These are phyloP conservation scores for Aspergillus thermomutatus DNA, from an alignment of 2,329 filamentous ascomycete genomes.

Conservation along the genomic window DNA sequence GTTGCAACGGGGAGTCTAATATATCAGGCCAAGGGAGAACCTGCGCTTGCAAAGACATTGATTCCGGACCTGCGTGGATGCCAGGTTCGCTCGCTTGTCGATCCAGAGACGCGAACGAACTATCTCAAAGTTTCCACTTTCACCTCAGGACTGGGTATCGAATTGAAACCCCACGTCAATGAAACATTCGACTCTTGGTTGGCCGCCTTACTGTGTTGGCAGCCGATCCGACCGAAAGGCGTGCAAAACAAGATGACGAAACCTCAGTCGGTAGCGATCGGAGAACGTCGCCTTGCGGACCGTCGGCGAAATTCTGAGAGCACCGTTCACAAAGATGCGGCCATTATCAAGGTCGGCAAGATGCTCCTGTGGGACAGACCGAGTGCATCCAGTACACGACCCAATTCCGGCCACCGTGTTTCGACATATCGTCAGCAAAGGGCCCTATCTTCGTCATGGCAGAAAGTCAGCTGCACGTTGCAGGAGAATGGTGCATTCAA, in stretches of 20 bases:
- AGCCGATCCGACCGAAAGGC: constrained; percentile 49
- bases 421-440: constrained; percentile 56
- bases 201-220: constrained; percentile 51
- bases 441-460: constrained; percentile 67
- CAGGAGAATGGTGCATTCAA: constrained; percentile 95
- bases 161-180: constrained; percentile 47
- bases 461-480: constrained; percentile 84
- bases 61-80: constrained; percentile 50
- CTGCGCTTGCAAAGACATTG: constrained; percentile 45
- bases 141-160: constrained; percentile 46
- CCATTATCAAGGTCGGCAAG: constrained; percentile 93
- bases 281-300: constrained; percentile 41
- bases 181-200: constrained; percentile 53
- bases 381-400: constrained; percentile 36
- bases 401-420: constrained; percentile 40
- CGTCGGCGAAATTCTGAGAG: constrained; percentile 46
- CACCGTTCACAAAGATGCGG: constrained; percentile 62
- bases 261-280: constrained; percentile 44
- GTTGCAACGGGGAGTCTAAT: constrained; percentile 49
- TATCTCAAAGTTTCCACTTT: constrained; percentile 50
- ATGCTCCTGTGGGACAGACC: constrained; percentile 89
- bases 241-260: constrained; percentile 51
- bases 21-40: constrained; percentile 50
- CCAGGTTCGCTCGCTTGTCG: constrained; percentile 47
- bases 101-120: constrained; percentile 43